Evolutionary conservation across 2,329 filamentous ascomycete genomes (phyloP), one percentile per base, ranked within the genome.

Genomic region (Fusarium humuli): DNA sequence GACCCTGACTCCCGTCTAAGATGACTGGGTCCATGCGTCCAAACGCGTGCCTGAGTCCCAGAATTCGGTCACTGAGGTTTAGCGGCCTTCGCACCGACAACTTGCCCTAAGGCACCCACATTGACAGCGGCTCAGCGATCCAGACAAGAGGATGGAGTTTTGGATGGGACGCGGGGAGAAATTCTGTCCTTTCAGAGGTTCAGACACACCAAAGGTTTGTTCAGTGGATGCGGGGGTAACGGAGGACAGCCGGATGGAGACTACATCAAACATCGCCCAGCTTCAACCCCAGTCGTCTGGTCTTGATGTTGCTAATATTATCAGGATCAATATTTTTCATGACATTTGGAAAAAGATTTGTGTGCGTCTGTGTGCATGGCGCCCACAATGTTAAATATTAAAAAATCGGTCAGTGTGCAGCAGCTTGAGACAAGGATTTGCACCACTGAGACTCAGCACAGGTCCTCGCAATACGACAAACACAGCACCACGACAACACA

Each of bases 51-150:
- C 72, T 70, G 65, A 58, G 74, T 75, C 75, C 75, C 75, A 77
- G 71, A 68, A 70, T 62, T 73, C 65, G 63, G 74, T 75, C 67
- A 76, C 75, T 72, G 72, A 76, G 73, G 72, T 75, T 72, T 76
- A 76, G 75, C 71, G 74, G 74, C 75, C 74, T 58, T 74, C 57
- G 48, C 70, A 67, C 71, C 67, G 68, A 64, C 63, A 48, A 71
- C 69, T 73, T 71, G 67, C 74, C 70, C 75, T 77, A 74, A 77
- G 73, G 72, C 73, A 76, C 68, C 69, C 72, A 73, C 73, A 68
- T 70, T 75, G 73, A 75, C 73, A 75, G 70, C 69, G 71, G 73
- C 73, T 63, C 69, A 75, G 67, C 71, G 73, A 75, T 75, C 70
- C 66, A 73, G 71, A 72, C 68, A 71, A 65, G 67, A 69, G 62